Evolutionary conservation across 148 eudicot genomes (phyloP).

Genomic region (Hydrangea macrophylla): DNA sequence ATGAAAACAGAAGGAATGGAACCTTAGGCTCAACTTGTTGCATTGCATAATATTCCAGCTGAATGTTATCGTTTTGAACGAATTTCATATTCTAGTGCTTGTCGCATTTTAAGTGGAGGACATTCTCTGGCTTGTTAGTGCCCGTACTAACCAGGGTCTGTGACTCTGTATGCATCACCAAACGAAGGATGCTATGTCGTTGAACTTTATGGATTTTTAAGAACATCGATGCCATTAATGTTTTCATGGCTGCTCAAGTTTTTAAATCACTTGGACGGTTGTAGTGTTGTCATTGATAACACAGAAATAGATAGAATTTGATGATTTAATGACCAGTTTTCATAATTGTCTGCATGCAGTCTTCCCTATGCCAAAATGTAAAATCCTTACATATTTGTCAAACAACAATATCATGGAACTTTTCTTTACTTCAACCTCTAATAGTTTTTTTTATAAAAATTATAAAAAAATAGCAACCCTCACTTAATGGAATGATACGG

Average conservation of each 20-base stretch:
- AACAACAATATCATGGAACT: not conserved
- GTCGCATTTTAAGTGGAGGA: too few species aligned
- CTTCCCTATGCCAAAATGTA: too few species aligned
- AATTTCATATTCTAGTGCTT: not conserved
- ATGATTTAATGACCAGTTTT: too few species aligned
- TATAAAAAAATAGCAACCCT: not conserved
- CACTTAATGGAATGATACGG: not conserved
- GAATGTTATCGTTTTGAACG: not conserved
- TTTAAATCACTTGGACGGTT: too few species aligned
- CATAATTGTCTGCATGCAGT: too few species aligned
- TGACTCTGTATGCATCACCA: too few species aligned
- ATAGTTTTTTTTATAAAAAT: not conserved
- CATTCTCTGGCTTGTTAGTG: too few species aligned
- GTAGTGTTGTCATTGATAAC: too few species aligned
- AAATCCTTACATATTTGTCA: not conserved
- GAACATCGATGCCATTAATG: not conserved
- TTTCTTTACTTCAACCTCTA: not conserved
- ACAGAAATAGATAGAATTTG: too few species aligned
- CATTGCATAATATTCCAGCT: not conserved
- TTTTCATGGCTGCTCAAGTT: not conserved
- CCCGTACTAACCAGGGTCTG: too few species aligned
- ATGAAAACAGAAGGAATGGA: too few species aligned
- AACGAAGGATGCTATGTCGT: not conserved
- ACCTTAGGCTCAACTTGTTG: slow-evolving; percentile 4
- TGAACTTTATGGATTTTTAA: not conserved